These are phyloP conservation scores for Metarhizium rileyi DNA, from an alignment of 2,329 filamentous ascomycete genomes.

Conservation along the genomic window DNA sequence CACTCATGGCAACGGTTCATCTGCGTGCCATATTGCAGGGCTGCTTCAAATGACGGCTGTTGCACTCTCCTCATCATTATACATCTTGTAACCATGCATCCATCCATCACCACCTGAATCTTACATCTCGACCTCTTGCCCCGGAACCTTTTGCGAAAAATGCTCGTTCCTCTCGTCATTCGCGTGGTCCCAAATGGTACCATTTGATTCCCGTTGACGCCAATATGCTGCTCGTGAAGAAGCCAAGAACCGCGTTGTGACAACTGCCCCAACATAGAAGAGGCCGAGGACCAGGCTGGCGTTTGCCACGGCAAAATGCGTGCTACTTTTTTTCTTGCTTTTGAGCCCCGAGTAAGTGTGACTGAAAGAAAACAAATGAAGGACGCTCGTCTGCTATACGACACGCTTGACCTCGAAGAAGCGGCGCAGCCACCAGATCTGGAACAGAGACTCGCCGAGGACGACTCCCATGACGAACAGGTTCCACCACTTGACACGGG, in stretches of 20 bases:
- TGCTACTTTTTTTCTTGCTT: neutral
- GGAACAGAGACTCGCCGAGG: conserved; percentile 87
- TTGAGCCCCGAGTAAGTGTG: neutral
- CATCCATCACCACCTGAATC: conserved; percentile 3
- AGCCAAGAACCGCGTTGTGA: neutral
- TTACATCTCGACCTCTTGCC: conserved; percentile 1
- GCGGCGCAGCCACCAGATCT: conserved; percentile 98
- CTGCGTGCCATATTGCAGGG: neutral
- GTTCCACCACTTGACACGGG: conserved; percentile 98
- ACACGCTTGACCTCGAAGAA: conserved; percentile 85
- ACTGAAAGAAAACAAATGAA: neutral
- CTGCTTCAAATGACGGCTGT: neutral
- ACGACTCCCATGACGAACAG: conserved; percentile 88
- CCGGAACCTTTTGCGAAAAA: conserved; percentile 1
- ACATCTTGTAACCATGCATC: neutral
- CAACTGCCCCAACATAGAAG: neutral
- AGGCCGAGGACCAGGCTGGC: neutral
- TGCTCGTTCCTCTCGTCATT: conserved; percentile 1
- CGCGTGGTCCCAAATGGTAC: conserved; percentile 3
- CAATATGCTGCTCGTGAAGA: conserved; percentile 3
- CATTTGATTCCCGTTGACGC: conserved; percentile 4
- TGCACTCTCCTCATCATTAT: neutral
- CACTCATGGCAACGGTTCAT: neutral
- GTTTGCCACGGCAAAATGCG: neutral
- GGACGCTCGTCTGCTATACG: conserved; percentile 31